Evolutionary conservation across 495 filamentous ascomycete genomes (phyloP), one percentile per base, ranked within the genome.

Genomic region (Neurospora tetraspora): DNA sequence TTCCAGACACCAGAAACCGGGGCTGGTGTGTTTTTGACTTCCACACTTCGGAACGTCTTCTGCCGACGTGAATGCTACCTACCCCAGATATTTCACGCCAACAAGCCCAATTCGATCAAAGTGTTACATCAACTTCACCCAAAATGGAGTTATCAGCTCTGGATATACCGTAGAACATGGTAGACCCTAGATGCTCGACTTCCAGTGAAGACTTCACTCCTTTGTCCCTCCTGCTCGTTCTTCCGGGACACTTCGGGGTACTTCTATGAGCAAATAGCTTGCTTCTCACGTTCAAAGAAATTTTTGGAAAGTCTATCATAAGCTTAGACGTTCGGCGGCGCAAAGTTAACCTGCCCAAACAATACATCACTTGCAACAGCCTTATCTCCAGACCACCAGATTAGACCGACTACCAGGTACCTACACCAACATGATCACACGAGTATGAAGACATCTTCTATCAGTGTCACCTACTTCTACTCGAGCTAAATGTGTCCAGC

Each of bases 201-300:
- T 31, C 11, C 20, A 27, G 10, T 59, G 20, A 7, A 27, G 20
- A 14, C 23, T 14, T 27, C 5, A 11, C n/a, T 11, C 47, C 47
- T 27, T 11, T 5, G 2, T 14, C 3, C 11, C 3, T 11, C 14
- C 4, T 9, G 3, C 2, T 47, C 11, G 47, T 4, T 14, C 20
- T 27, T 59, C 10, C 4, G 4, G 11, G 47, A 27, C 47, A 59
- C 11, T 59, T 4, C 10, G 3, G 3, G 18, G n/a, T 2, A 53
- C 10, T 47, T 20, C 43, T 11, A 0, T 23, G 45, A 3, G 3
- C 1, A 53, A 53, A 9, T n/a, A 4, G 11, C 2, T 2, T 12
- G 0, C 1, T 12, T 53, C n/a, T 23, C 20, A 23, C 2, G 3
- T 12, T 5, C 1, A 0, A 23, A 4, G 9, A 10, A 0, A n/a